Percentiles rank a stretch among this genome's conserved stretches.
These are phyloP conservation scores for Elongisporangium senticosum DNA, from an alignment of 352 stramenopile genomes.

Conservation along the genomic window DNA sequence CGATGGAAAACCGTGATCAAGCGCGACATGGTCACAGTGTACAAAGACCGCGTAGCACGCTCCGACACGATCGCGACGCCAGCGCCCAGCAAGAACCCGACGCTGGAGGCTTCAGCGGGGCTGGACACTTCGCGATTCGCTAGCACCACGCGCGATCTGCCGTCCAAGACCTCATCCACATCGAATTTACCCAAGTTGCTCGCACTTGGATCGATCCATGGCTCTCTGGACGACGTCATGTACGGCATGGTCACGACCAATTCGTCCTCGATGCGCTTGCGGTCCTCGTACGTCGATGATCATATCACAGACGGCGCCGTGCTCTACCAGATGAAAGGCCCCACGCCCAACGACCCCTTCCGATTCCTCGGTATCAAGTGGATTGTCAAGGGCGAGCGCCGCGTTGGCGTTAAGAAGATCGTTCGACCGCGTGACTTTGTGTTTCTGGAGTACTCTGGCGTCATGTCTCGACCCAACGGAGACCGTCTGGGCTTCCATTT, in stretches of 20 bases:
- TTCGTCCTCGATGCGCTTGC: constrained; percentile 25
- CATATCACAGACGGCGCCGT: constrained; percentile 43
- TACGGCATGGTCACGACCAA: constrained; percentile 44
- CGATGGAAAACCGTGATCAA: constrained; percentile 39
- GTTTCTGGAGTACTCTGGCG: constrained; percentile 41
- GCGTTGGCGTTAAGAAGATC: constrained; percentile 19
- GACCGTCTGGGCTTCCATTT: constrained; percentile 47
- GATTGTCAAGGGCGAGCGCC: constrained; percentile 38
- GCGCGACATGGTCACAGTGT: constrained; percentile 37
- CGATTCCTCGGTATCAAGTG: constrained; percentile 56
- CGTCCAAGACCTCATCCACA: neutral
- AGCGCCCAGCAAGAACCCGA: constrained; percentile 2
- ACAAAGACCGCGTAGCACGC: constrained; percentile 19
- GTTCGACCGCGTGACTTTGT: constrained; percentile 46
- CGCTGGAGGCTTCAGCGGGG: neutral
- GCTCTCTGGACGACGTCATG: constrained; percentile 53
- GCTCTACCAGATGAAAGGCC: constrained; percentile 34
- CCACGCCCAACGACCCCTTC: constrained; percentile 33
- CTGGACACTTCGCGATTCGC: constrained; percentile 4
- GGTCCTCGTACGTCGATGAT: constrained; percentile 44
- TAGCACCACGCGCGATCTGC: constrained; percentile 9
- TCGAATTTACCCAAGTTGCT: constrained; percentile 26
- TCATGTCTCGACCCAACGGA: constrained; percentile 42
- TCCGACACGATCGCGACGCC: constrained; percentile 8
- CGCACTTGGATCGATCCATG: constrained; percentile 29